Evolutionary conservation across 2,329 filamentous ascomycete species (phyloP), one percentile per base, ranked within the genome.

Genomic region (Ophiostoma fasciatum): DNA sequence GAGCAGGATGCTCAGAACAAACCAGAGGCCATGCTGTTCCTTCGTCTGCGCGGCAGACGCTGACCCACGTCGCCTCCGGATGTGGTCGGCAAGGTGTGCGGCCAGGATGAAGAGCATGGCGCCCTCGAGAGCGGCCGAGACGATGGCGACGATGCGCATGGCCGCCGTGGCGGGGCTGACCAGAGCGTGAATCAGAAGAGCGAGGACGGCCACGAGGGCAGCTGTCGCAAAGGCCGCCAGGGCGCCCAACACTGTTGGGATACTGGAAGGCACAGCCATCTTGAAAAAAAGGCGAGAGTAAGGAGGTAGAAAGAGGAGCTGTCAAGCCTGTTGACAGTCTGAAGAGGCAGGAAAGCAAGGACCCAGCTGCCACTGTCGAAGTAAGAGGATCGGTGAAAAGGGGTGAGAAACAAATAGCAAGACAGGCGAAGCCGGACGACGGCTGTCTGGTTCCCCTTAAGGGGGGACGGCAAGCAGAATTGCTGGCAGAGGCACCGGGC

Each of bases 151-250:
- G 23, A 46, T 49, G 38, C 48, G 49, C 5, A 59, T 54, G 6
- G 54, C 39, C 3, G 50, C 50, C 19, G 49, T 43, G 1, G 31
- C 2, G 26, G 49, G 48, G 30, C 45, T 39, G 30, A 47, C 50
- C 28, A 53, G 40, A 35, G 51, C 55, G 10, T 49, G 47, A 14
- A 60, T 59, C 23, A 64, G 49, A 29, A 63, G 49, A 22, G 57
- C 49, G 22, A 64, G 55, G 18, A 66, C 46, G 27, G 53, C 55
- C 18, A 64, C 34, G 11, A 57, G 49, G 12, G 58, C 55, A 5
- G 53, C 45, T 4, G 62, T 63, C 9, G 60, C 52, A 14, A 61
- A 46, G 12, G 55, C 44, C 18, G 61, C 56, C 27, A 56, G 29
- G 17, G 46, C 38, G 37, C 61, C 62, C 38, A 62, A 46, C 36